Conservation (phyloP, 2,329 filamentous ascomycete genomes). For the Xylaria sp. region DNA sequence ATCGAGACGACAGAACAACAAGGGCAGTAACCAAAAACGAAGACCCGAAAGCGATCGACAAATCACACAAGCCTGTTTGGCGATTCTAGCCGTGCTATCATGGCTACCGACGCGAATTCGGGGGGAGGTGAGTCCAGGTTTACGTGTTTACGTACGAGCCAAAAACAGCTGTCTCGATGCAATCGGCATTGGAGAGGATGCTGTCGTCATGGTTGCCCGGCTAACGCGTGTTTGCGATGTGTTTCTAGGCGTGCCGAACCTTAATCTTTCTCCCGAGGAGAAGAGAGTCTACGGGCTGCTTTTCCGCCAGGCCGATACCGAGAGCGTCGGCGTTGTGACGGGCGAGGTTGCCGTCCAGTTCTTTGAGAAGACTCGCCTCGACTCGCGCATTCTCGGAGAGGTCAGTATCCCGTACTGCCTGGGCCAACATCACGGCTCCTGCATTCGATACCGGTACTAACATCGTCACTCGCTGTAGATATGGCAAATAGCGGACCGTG, state of each 20-base stretch:
- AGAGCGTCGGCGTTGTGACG: slow-evolving; percentile 87
- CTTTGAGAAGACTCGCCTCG: slow-evolving; percentile 91
- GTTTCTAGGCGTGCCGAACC: slow-evolving; percentile 53
- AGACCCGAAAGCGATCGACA: neutral
- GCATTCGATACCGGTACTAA: slow-evolving; percentile 25
- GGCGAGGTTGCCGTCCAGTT: slow-evolving; percentile 95
- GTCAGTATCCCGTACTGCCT: slow-evolving; percentile 43
- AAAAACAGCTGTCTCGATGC: neutral
- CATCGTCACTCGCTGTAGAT: slow-evolving; percentile 55
- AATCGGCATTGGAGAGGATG: neutral
- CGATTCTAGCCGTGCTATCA: slow-evolving; percentile 29
- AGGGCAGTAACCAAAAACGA: neutral
- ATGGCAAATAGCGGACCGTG: slow-evolving; percentile 97
- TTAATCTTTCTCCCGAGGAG: slow-evolving; percentile 86
- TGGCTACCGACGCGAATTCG: slow-evolving; percentile 29
- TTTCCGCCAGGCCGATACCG: slow-evolving; percentile 87
- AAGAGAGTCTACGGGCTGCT: slow-evolving; percentile 90
- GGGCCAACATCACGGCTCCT: neutral
- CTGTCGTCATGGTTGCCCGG: slow-evolving; percentile 3
- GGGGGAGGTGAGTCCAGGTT: slow-evolving; percentile 16
- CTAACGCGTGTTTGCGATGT: slow-evolving; percentile 21
- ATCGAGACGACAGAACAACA: neutral
- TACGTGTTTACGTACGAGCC: neutral
- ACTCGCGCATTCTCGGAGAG: slow-evolving; percentile 81
- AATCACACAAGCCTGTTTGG: slow-evolving; percentile 5